These are phyloP conservation scores for Centaurea solstitialis DNA, from an alignment of 129 eudicot species.

Conservation along the genomic window DNA sequence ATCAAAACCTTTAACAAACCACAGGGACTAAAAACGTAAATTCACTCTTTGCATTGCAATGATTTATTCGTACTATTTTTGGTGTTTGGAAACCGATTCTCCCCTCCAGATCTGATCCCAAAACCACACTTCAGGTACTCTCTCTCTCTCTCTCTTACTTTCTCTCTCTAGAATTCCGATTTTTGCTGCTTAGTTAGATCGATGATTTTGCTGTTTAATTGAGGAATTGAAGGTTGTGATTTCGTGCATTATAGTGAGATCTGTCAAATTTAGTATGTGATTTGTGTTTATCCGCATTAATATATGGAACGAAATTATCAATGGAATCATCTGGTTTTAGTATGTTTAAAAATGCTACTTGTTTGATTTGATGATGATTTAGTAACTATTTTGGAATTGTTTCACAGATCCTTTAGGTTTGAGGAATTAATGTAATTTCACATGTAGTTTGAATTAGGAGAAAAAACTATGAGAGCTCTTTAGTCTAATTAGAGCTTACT, in stretches of 20 bases:
- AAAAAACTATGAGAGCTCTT: neutral
- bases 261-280: conserved; percentile 4
- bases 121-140: conserved; percentile 22
- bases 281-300: conserved; percentile 1
- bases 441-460: neutral
- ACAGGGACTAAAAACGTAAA: neutral
- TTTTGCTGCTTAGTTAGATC: neutral
- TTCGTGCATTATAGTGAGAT: conserved; percentile 10
- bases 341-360: neutral
- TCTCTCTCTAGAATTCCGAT: neutral
- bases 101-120: conserved; percentile 39
- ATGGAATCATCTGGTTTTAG: neutral
- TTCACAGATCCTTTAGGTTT: neutral
- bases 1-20: too few relatives aligned
- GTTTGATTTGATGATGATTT: neutral
- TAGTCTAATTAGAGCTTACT: neutral
- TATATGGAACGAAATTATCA: neutral
- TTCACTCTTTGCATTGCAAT: neutral
- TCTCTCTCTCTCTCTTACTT: neutral
- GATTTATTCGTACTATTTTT: neutral
- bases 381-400: neutral
- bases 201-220: conserved; percentile 1
- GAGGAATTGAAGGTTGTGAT: neutral
- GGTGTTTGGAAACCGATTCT: conserved; percentile 8
- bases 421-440: neutral